Percentiles rank a stretch among this genome's conserved stretches.
Evolutionary conservation across 1,284 basidiomycete genomes (phyloP).

Genomic region (Cutaneotrichosporon mucoides): DNA sequence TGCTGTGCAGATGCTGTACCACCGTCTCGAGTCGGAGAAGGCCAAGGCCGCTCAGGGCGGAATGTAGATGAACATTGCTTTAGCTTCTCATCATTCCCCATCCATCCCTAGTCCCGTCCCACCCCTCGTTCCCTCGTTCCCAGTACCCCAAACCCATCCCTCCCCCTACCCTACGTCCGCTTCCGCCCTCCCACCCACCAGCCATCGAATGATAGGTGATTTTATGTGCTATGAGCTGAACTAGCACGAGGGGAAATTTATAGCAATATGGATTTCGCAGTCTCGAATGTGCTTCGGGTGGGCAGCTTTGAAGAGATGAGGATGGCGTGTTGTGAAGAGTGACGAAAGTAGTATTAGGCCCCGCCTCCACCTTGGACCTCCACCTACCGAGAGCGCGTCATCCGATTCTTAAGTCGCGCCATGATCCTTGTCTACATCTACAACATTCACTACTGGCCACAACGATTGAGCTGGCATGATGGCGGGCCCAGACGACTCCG

Average conservation of each 20-base stretch:
- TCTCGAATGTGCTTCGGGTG: background rate
- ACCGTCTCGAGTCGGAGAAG: slow-evolving; percentile 30
- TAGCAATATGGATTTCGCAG: background rate
- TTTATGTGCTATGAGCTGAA: background rate
- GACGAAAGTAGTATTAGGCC: no score
- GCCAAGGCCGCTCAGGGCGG: slow-evolving; percentile 16
- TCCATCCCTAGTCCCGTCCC: no score
- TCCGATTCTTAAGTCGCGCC: no score
- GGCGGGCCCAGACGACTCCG: background rate
- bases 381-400: no score
- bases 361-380: no score
- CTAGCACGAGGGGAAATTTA: background rate
- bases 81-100: no score
- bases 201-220: background rate
- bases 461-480: background rate
- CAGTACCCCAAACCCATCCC: background rate
- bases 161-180: background rate
- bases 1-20: slow-evolving; percentile 87
- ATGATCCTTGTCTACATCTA: no score
- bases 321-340: no score
- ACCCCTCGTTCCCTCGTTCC: background rate
- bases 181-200: background rate
- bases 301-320: no score
- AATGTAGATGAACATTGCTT: background rate
- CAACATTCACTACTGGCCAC: no score